A percentile compares a stretch with the other conserved stretches of the same genome.
These are phyloP conservation scores for Fusarium marasasianum DNA, from an alignment of 2,329 filamentous ascomycete genomes.

Conservation along the genomic window DNA sequence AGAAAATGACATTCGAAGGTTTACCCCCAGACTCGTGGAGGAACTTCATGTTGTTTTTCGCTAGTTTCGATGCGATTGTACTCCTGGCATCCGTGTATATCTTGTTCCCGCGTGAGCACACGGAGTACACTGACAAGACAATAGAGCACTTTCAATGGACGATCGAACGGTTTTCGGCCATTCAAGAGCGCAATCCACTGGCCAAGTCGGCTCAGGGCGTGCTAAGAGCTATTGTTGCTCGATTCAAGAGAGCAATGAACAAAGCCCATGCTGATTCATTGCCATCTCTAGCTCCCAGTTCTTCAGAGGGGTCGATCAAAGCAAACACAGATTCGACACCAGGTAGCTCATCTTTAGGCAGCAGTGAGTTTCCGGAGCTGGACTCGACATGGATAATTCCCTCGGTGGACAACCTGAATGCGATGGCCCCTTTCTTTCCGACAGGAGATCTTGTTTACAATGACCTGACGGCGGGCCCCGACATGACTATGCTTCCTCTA, in stretches of 20 bases:
- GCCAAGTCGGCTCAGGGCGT: constrained; percentile 65
- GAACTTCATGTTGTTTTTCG: constrained; percentile 67
- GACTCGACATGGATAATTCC: constrained; percentile 53
- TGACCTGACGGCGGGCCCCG: constrained; percentile 58
- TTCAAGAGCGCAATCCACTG: constrained; percentile 62
- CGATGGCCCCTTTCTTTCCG: constrained; percentile 65
- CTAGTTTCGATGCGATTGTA: constrained; percentile 71
- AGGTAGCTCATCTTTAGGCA: constrained; percentile 10
- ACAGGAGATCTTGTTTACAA: constrained; percentile 67
- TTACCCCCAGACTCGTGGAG: constrained; percentile 61
- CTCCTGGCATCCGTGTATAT: constrained; percentile 70
- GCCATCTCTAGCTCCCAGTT: constrained; percentile 3
- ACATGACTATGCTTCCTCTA: constrained; percentile 39
- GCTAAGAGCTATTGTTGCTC: constrained; percentile 62
- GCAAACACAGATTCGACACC: constrained; percentile 26
- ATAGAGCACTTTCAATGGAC: constrained; percentile 68
- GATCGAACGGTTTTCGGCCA: constrained; percentile 66
- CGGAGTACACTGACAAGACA: constrained; percentile 56
- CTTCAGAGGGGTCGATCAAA: neutral
- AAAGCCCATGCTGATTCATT: constrained; percentile 31
- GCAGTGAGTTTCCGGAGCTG: constrained; percentile 6
- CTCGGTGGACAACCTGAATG: constrained; percentile 58
- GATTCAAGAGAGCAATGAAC: constrained; percentile 61
- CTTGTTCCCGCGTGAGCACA: constrained; percentile 65
- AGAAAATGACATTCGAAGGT: constrained; percentile 59